phyloP scores from a whole-genome alignment of 164 flowering plant genomes.

The Taxillus chinensis region DNA sequence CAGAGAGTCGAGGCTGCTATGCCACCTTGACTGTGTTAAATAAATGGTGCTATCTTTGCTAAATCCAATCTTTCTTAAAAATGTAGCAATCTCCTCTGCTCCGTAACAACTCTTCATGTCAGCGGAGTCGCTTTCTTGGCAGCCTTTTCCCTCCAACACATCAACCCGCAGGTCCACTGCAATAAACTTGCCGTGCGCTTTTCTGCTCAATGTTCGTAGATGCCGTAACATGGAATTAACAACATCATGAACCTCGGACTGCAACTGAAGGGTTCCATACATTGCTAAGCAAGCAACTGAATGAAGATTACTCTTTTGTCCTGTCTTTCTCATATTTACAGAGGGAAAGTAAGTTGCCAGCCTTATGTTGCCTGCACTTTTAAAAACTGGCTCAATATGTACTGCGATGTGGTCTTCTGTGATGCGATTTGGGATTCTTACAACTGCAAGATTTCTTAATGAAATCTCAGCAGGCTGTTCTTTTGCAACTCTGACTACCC shows the following conservation, averaged over 20 bases:
- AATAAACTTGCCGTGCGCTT: slow-evolving; percentile 59
- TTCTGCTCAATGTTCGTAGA: slow-evolving; percentile 57
- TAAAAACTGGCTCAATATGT: slow-evolving; percentile 53
- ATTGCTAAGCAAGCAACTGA: slow-evolving; percentile 70
- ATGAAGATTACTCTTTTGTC: slow-evolving; percentile 27
- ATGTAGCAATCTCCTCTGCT: slow-evolving; percentile 59
- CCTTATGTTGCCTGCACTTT: slow-evolving; percentile 49
- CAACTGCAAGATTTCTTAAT: slow-evolving; percentile 43
- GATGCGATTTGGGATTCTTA: slow-evolving; percentile 71
- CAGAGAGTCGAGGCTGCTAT: slow-evolving; percentile 55
- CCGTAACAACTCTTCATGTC: slow-evolving; percentile 54
- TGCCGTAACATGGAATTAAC: slow-evolving; percentile 73
- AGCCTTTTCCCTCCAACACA: slow-evolving; percentile 61
- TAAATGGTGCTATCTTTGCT: slow-evolving; percentile 62
- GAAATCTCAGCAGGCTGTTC: slow-evolving; percentile 43
- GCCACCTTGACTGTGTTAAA: slow-evolving; percentile 76
- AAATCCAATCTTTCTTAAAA: slow-evolving; percentile 66
- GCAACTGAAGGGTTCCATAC: slow-evolving; percentile 69
- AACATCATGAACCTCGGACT: slow-evolving; percentile 64
- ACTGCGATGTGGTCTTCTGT: slow-evolving; percentile 52
- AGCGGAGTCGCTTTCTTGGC: slow-evolving; percentile 33
- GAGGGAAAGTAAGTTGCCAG: slow-evolving; percentile 78
- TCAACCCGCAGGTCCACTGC: slow-evolving; percentile 89
- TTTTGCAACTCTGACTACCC: slow-evolving; percentile 59
- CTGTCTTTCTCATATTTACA: slow-evolving; percentile 61